Evolutionary conservation across 352 stramenopile species (phyloP).

Genomic region (Globisporangium cylindrosporum): DNA sequence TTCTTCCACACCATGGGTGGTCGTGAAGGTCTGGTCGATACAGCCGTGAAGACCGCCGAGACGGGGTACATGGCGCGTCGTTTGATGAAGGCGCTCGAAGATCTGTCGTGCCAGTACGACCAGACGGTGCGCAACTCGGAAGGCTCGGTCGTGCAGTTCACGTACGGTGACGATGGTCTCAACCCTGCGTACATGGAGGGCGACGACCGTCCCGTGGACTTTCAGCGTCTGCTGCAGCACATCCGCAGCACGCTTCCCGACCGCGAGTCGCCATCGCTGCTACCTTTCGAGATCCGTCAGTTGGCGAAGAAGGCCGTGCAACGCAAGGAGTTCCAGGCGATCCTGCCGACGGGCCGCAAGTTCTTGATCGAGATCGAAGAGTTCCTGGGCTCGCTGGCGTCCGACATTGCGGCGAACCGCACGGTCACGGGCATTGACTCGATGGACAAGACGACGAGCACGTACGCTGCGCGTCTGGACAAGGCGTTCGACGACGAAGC

Average conservation of each 20-base stretch:
- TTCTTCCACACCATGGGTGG: slow-evolving; percentile 99
- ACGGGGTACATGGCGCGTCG: slow-evolving; percentile 99
- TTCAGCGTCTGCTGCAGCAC: slow-evolving; percentile 90
- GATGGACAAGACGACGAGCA: slow-evolving; percentile 60
- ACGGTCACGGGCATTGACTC: slow-evolving; percentile 53
- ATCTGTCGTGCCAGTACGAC: slow-evolving; percentile 96
- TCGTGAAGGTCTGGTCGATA: slow-evolving; percentile 99
- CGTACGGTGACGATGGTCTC: slow-evolving; percentile 98
- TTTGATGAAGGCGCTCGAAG: slow-evolving; percentile 98
- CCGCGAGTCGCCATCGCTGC: slow-evolving; percentile 60
- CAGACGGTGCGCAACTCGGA: slow-evolving; percentile 88
- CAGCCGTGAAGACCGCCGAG: slow-evolving; percentile 99
- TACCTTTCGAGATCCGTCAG: slow-evolving; percentile 79
- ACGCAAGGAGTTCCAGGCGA: slow-evolving; percentile 71
- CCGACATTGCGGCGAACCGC: slow-evolving; percentile 55
- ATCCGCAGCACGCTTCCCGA: slow-evolving; percentile 85
- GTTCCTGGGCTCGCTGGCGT: slow-evolving; percentile 71
- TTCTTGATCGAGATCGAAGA: slow-evolving; percentile 89
- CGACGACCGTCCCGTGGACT: slow-evolving; percentile 95
- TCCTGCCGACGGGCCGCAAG: slow-evolving; percentile 86
- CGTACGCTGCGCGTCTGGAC: slow-evolving; percentile 68
- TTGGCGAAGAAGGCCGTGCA: slow-evolving; percentile 86
- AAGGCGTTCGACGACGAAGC: slow-evolving; percentile 64
- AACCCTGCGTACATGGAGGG: slow-evolving; percentile 97
- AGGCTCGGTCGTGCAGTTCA: slow-evolving; percentile 97